Evolutionary conservation across 2,329 filamentous ascomycete genomes (phyloP).

Genomic region (Pyrenochaeta sp.): DNA sequence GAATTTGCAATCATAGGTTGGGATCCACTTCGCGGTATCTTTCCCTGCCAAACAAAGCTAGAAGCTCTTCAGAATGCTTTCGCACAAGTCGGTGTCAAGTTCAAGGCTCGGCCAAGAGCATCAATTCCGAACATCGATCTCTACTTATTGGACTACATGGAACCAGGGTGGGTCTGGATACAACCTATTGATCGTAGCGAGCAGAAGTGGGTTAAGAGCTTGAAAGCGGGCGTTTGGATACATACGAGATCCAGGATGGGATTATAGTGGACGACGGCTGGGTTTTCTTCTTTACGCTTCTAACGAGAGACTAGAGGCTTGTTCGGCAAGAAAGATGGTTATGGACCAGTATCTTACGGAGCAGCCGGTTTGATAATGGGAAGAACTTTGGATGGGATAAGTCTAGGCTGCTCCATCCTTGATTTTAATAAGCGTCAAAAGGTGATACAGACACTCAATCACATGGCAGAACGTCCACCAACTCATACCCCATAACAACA

Average conservation of each 20-base stretch:
- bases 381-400: not conserved
- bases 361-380: not conserved
- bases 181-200: not conserved
- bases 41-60: conserved; percentile 7
- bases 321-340: not conserved
- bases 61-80: conserved; percentile 1
- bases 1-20: conserved; percentile 2
- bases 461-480: no score
- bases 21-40: conserved; percentile 9
- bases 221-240: not conserved
- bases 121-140: not conserved
- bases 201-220: not conserved
- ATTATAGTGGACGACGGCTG: not conserved
- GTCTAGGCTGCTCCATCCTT: no score
- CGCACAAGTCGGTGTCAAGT: not conserved
- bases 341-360: conserved; percentile 1
- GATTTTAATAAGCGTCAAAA: no score
- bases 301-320: not conserved
- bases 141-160: not conserved
- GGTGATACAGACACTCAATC: no score
- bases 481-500: no score
- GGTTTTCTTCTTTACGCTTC: not conserved
- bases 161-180: conserved; percentile 11
- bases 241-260: not conserved
- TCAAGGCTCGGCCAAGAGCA: not conserved